Percentiles rank a stretch among this genome's conserved stretches.
These are phyloP conservation scores for Picocystis salinarum DNA, from an alignment of 139 green algal species.

Conservation along the genomic window DNA sequence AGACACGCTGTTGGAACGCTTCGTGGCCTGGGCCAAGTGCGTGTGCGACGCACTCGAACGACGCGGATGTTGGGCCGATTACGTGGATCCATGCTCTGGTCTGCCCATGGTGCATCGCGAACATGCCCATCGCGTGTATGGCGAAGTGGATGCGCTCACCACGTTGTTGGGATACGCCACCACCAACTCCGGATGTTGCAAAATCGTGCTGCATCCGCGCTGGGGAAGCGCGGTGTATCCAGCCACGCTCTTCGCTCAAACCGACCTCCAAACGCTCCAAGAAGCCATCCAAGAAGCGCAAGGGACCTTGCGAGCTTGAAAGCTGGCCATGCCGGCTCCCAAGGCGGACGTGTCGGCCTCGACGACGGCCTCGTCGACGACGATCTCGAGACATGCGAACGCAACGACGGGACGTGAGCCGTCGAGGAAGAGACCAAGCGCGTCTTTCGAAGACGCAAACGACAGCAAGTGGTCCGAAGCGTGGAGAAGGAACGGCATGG, in stretches of 20 bases:
- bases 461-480: too few relatives aligned
- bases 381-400: too few relatives aligned
- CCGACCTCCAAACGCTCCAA: constrained; percentile 29
- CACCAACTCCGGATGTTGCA: constrained; percentile 59
- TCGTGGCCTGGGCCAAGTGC: constrained; percentile 59
- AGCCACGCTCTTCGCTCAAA: constrained; percentile 67
- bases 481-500: too few relatives aligned
- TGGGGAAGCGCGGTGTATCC: constrained; percentile 85
- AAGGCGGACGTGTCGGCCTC: too few relatives aligned
- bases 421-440: too few relatives aligned
- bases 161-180: constrained; percentile 40
- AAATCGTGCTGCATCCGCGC: constrained; percentile 68
- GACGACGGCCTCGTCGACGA: too few relatives aligned
- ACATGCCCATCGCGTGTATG: constrained; percentile 34
- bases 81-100: constrained; percentile 90
- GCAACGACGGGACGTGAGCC: too few relatives aligned
- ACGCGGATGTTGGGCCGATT: constrained; percentile 77
- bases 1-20: constrained; percentile 60
- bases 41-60: constrained; percentile 39
- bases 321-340: too few relatives aligned
- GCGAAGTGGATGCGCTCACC: constrained; percentile 62
- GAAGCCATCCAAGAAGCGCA: constrained; percentile 12
- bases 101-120: constrained; percentile 62
- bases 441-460: too few relatives aligned
- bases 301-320: too few relatives aligned